Base-by-base conservation (phyloP, 306 rosid genomes). In the Malus domestica region DNA sequence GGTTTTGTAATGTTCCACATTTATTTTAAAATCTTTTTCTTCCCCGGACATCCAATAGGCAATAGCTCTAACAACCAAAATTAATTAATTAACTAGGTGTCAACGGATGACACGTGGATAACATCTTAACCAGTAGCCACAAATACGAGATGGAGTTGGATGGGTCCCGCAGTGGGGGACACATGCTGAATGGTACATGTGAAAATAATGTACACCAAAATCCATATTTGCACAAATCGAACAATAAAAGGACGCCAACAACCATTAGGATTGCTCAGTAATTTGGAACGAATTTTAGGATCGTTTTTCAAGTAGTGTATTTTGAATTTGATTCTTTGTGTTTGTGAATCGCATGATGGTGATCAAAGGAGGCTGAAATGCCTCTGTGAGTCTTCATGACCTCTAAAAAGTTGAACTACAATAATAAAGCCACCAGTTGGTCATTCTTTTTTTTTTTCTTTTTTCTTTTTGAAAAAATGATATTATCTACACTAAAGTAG, bases 151-250 rank as follows among this genome's bases (percentile, higher is more conserved):
- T 12, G 1, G 58, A 35, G 70, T 3, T 35, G 71, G 20, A n/a
- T 61, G 67, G 35, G 63, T 10, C 79, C 82, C 57, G 60, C 35
- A 6, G 4, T 40, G 20, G 18, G 67, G 54, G 74, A 10, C 61
- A 33, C 80, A 78, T 60, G 64, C 55, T 52, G 49, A 81, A 74
- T 74, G 76, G 72, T 63, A 42, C 76, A 67, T 79, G 81, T 67
- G 76, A 67, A 71, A 44, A 83, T 66, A 19, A 40, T 67, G 42
- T 42, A 19, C 60, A 60, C 76, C 64, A 78, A 62, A 72, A 54
- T 38, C 20, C 58, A 72, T 38, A 65, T 65, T 2, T 2, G 35
- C 35, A 27, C 11, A 25, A 27, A 13, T 61, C 4, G 67, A 23
- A 25, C 20, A 27, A 61, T 27, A 49, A 16, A 16, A 2, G 55